phyloP scores from a whole-genome alignment of 1,284 basidiomycete species.

The Sporisorium exsertum region DNA sequence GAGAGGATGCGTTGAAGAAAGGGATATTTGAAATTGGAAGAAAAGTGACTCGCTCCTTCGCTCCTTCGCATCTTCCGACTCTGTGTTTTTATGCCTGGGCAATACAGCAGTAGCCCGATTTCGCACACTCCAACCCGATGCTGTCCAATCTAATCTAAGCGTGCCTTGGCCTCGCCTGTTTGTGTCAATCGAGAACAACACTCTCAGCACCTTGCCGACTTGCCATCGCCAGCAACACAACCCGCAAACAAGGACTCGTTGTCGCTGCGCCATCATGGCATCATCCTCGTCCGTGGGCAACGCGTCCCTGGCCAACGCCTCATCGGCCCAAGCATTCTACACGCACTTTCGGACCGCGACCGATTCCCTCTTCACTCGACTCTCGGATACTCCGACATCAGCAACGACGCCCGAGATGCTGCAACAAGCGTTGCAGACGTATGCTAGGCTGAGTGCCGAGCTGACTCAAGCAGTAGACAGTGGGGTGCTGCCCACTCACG shows the following conservation, averaged over 20 bases:
- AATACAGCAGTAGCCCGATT: not conserved
- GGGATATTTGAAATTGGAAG: slow-evolving; percentile 4
- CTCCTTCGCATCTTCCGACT: not conserved
- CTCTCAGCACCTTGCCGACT: not conserved
- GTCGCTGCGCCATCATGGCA: slow-evolving; percentile 18
- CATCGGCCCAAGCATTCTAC: slow-evolving; percentile 37
- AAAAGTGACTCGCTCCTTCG: slow-evolving; percentile 12
- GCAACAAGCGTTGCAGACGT: slow-evolving; percentile 24
- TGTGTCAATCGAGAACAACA: slow-evolving; percentile 5
- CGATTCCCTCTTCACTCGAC: slow-evolving; percentile 6
- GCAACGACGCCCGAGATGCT: not conserved
- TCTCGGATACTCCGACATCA: slow-evolving; percentile 1
- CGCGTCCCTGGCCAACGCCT: slow-evolving; percentile 25
- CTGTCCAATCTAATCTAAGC: not conserved
- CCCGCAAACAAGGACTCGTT: not conserved
- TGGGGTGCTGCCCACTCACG: slow-evolving; percentile 39
- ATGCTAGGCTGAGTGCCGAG: slow-evolving; percentile 20
- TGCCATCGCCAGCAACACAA: not conserved
- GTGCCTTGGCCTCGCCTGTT: not conserved
- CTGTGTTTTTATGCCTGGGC: not conserved
- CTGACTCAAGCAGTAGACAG: slow-evolving; percentile 36
- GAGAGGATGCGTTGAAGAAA: not conserved
- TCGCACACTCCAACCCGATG: not conserved
- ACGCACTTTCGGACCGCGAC: slow-evolving; percentile 19
- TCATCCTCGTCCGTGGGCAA: slow-evolving; percentile 36